phyloP scores from a whole-genome alignment of 305 asterid genomes.

The Solanum chacoense region DNA sequence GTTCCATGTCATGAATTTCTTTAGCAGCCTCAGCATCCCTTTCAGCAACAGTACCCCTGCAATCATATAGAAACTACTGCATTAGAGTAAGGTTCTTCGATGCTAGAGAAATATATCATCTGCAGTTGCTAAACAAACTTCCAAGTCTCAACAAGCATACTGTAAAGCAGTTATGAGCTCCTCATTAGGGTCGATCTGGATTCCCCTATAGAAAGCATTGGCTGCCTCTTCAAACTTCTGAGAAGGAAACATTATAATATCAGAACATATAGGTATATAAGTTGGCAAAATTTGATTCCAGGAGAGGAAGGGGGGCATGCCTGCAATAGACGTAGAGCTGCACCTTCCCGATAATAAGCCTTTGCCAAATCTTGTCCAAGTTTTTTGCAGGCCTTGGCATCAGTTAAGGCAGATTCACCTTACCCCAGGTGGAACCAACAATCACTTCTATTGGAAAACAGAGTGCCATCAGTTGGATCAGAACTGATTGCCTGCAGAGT shows the following conservation, averaged over 20 bases:
- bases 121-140: neutral
- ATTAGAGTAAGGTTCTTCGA: neutral
- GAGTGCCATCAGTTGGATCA: constrained; percentile 68
- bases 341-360: constrained; percentile 91
- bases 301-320: constrained; percentile 11
- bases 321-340: constrained; percentile 70
- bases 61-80: neutral
- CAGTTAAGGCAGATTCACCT: constrained; percentile 73
- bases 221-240: constrained; percentile 95
- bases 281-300: neutral
- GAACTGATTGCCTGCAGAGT: constrained; percentile 69
- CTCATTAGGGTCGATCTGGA: constrained; percentile 56
- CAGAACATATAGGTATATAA: neutral
- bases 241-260: neutral
- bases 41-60: constrained; percentile 67
- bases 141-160: constrained; percentile 13
- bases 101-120: neutral
- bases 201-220: constrained; percentile 80
- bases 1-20: constrained; percentile 23
- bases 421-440: constrained; percentile 81
- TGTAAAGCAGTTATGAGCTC: constrained; percentile 74
- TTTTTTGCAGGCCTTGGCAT: constrained; percentile 70
- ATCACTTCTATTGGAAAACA: constrained; percentile 74
- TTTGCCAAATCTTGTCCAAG: constrained; percentile 89
- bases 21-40: constrained; percentile 41